Percentiles rank a stretch among this genome's conserved stretches.
These are phyloP conservation scores for Sporothrix euskadiensis DNA, from an alignment of 2,329 filamentous ascomycete genomes.

Conservation along the genomic window DNA sequence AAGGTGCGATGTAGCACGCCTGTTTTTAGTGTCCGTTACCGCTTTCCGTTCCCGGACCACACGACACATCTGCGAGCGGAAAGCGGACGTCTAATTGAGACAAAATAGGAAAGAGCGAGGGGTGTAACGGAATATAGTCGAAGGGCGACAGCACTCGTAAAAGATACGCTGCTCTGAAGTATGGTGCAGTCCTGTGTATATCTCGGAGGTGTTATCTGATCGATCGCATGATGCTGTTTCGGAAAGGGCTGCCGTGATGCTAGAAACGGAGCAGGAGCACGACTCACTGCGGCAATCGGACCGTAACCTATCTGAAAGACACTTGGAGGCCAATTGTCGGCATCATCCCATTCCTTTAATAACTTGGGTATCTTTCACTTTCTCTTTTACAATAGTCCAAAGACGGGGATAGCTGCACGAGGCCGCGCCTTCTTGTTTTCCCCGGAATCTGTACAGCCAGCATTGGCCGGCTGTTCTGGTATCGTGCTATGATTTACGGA, in stretches of 20 bases:
- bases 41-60: constrained; percentile 20
- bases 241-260: neutral
- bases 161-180: neutral
- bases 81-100: neutral
- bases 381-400: neutral
- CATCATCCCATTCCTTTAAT: neutral
- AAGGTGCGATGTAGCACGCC: neutral
- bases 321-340: neutral
- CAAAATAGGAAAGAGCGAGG: neutral
- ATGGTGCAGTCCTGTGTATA: neutral
- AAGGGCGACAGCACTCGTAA: neutral
- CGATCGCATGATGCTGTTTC: neutral
- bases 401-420: neutral
- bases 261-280: neutral
- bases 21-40: constrained; percentile 3
- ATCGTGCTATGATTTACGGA: constrained; percentile 1
- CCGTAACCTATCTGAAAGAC: neutral
- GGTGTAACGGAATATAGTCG: neutral
- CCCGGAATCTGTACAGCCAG: neutral
- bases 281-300: neutral
- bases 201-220: neutral
- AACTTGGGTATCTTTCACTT: neutral
- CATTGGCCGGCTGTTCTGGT: neutral
- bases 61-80: neutral
- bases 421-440: neutral